Percentiles rank a stretch among this genome's conserved stretches.
Conservation (phyloP, 495 filamentous ascomycete species). For the Penicillium dipodomyicola region DNA sequence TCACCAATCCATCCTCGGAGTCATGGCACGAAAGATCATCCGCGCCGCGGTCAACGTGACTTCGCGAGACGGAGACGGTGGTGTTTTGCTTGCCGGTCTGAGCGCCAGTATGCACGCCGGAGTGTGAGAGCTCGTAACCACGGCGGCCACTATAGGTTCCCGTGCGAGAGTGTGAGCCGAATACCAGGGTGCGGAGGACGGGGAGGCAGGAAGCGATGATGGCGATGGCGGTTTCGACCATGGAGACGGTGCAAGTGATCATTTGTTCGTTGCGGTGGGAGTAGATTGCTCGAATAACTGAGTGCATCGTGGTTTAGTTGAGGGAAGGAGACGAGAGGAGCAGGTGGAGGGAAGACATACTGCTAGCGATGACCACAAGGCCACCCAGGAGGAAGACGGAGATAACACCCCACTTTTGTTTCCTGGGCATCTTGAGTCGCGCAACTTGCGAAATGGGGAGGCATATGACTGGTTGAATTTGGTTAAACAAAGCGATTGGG, state of each 20-base stretch:
- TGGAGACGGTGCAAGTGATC: constrained; percentile 30
- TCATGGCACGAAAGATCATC: constrained; percentile 5
- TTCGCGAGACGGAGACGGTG: neutral
- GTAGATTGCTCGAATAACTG: constrained; percentile 28
- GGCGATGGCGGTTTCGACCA: constrained; percentile 29
- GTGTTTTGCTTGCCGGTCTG: neutral
- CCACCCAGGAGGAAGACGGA: constrained; percentile 25
- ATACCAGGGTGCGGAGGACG: constrained; percentile 27
- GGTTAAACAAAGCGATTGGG: neutral
- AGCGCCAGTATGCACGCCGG: neutral
- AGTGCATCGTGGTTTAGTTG: neutral
- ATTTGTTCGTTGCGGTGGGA: constrained; percentile 25
- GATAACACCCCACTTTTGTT: constrained; percentile 25
- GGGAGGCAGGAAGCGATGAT: constrained; percentile 31
- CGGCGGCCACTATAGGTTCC: constrained; percentile 22
- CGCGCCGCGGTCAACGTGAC: neutral
- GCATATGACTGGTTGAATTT: constrained; percentile 17
- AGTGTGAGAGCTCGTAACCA: constrained; percentile 11
- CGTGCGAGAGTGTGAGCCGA: constrained; percentile 25
- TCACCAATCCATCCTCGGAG: constrained; percentile 5
- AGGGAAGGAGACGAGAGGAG: neutral
- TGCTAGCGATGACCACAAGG: constrained; percentile 26
- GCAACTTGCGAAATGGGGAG: constrained; percentile 26
- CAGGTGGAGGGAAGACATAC: constrained; percentile 13
- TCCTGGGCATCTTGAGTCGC: constrained; percentile 22